A percentile compares a stretch with the other conserved stretches of the same genome.
phyloP scores from a whole-genome alignment of 306 rosid genomes.

The Trichosanthes cucumerina region DNA sequence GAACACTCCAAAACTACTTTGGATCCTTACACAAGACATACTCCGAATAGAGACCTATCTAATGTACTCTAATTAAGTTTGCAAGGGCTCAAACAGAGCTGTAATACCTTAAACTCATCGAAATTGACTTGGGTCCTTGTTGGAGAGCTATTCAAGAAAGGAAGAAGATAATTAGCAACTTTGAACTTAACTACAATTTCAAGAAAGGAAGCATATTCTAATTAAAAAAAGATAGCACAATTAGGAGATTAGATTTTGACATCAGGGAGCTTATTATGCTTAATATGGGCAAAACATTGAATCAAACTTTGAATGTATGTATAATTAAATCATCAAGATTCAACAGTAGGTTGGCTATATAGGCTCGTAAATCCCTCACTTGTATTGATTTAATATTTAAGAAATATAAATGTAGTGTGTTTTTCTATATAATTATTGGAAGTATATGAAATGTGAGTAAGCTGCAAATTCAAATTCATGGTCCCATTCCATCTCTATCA shows the following conservation, averaged over 20 bases:
- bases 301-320: not conserved
- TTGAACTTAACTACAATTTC: too few species aligned
- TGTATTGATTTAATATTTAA: not conserved
- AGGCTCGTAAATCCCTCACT: slow-evolving; percentile 11
- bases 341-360: not conserved
- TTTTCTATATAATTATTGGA: not conserved
- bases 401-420: not conserved
- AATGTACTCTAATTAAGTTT: too few species aligned
- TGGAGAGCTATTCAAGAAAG: too few species aligned
- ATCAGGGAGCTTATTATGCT: not conserved
- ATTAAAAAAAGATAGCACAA: too few species aligned
- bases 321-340: not conserved
- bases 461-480: not conserved
- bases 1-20: too few species aligned
- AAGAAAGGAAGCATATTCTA: too few species aligned
- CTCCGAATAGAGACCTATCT: too few species aligned
- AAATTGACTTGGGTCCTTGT: too few species aligned
- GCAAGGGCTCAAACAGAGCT: too few species aligned
- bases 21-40: too few species aligned
- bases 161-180: too few species aligned
- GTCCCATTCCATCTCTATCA: not conserved
- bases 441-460: not conserved
- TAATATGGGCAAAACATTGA: not conserved
- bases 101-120: too few species aligned
- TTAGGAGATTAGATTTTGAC: not conserved